A percentile compares a stretch with the other conserved stretches of the same genome.
phyloP scores from a whole-genome alignment of 768 basidiomycete genomes.

The Clitopilus hobsonii region DNA sequence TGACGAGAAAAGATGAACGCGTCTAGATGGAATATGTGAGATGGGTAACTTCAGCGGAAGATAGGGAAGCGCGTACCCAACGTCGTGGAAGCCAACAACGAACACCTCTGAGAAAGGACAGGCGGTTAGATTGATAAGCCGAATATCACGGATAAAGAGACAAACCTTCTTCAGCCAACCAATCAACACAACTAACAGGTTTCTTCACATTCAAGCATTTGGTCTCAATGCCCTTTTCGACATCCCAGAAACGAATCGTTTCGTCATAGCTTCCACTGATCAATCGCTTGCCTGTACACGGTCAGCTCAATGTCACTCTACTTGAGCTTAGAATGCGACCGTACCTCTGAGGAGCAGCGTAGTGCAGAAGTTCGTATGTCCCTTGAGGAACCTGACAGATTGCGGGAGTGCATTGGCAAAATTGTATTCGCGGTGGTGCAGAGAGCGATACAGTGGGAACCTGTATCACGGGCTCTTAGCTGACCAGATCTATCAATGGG shows the following conservation, averaged over 20 bases:
- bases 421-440: conserved; percentile 85
- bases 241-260: conserved; percentile 90
- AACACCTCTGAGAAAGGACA: conserved; percentile 59
- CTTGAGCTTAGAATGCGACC: neutral
- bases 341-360: conserved; percentile 61
- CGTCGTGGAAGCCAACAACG: conserved; percentile 89
- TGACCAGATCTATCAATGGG: neutral
- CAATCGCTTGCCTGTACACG: conserved; percentile 49
- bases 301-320: neutral
- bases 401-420: conserved; percentile 75
- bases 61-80: conserved; percentile 51
- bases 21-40: conserved; percentile 35
- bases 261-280: conserved; percentile 92
- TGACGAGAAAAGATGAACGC: conserved; percentile 85
- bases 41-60: neutral
- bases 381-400: conserved; percentile 69
- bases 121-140: neutral
- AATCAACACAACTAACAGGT: conserved; percentile 88
- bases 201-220: conserved; percentile 83
- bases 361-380: conserved; percentile 87
- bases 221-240: conserved; percentile 56
- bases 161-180: conserved; percentile 72
- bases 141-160: neutral
- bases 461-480: conserved; percentile 18
- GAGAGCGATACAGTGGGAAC: conserved; percentile 67